Percentiles rank a stretch among this genome's conserved stretches.
phyloP scores from a whole-genome alignment of 352 stramenopile genomes.

The Sclerospora graminicola region DNA sequence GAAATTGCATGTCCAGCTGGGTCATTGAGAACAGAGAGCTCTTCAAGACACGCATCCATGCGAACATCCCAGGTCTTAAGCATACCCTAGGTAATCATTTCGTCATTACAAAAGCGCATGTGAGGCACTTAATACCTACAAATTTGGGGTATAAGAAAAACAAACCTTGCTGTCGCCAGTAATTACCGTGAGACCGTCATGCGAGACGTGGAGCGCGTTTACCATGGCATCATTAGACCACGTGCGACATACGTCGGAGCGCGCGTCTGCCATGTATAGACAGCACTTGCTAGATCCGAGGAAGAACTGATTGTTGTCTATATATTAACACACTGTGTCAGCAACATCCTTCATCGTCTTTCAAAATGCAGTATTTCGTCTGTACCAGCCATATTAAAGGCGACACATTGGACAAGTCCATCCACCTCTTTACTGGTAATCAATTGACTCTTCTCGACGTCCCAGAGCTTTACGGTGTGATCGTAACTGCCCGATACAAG shows the following conservation, averaged over 20 bases:
- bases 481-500: slow-evolving; percentile 80
- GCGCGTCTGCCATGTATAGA: slow-evolving; percentile 63
- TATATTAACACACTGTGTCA: not conserved
- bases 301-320: slow-evolving; percentile 79
- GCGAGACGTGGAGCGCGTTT: slow-evolving; percentile 72
- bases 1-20: slow-evolving; percentile 68
- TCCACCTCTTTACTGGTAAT: slow-evolving; percentile 54
- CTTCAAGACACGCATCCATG: slow-evolving; percentile 67
- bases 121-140: slow-evolving; percentile 1
- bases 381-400: slow-evolving; percentile 65
- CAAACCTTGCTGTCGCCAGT: slow-evolving; percentile 75
- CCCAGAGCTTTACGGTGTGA: slow-evolving; percentile 83
- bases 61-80: slow-evolving; percentile 84
- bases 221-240: slow-evolving; percentile 84
- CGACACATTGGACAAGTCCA: slow-evolving; percentile 77
- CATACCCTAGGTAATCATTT: slow-evolving; percentile 32
- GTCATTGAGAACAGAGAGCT: slow-evolving; percentile 75
- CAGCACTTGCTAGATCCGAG: slow-evolving; percentile 73
- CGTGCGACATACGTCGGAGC: slow-evolving; percentile 40
- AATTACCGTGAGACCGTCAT: slow-evolving; percentile 67
- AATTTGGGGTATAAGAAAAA: not conserved
- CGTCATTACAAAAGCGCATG: not conserved
- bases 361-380: not conserved
- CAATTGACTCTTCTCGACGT: slow-evolving; percentile 69
- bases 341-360: not conserved